phyloP scores from a whole-genome alignment of 164 flowering plant genomes.

The Pachysandra terminalis region DNA sequence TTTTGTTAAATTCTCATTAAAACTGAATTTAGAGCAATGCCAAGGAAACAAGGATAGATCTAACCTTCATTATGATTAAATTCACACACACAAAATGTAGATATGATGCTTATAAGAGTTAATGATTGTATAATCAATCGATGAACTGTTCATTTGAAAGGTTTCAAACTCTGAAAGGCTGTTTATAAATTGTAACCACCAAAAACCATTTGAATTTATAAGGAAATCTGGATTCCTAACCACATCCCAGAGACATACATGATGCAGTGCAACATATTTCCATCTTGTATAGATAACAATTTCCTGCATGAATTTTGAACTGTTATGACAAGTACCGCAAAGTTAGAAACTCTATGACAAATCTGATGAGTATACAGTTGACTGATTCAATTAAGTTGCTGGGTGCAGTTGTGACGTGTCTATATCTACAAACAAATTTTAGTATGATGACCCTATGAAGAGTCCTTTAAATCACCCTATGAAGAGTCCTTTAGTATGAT shows the following conservation, averaged over 20 bases:
- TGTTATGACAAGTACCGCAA: neutral
- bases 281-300: too few species aligned
- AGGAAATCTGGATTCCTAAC: neutral
- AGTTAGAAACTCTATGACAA: neutral
- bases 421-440: too few species aligned
- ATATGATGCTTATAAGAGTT: neutral
- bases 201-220: too few species aligned
- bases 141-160: too few species aligned
- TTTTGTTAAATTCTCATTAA: neutral
- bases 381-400: neutral
- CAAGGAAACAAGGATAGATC: neutral
- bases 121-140: neutral
- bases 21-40: neutral
- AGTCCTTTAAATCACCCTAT: too few species aligned
- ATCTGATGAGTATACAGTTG: neutral
- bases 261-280: neutral
- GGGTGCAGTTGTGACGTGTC: neutral
- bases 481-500: too few species aligned
- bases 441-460: too few species aligned
- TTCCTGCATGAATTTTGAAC: neutral
- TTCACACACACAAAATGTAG: neutral
- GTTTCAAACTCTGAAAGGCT: too few species aligned
- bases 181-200: too few species aligned
- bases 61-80: too few species aligned
- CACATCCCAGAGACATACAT: neutral